Evolutionary conservation across 2,329 filamentous ascomycete species (phyloP).

Genomic region (Penicillium verrucosum): DNA sequence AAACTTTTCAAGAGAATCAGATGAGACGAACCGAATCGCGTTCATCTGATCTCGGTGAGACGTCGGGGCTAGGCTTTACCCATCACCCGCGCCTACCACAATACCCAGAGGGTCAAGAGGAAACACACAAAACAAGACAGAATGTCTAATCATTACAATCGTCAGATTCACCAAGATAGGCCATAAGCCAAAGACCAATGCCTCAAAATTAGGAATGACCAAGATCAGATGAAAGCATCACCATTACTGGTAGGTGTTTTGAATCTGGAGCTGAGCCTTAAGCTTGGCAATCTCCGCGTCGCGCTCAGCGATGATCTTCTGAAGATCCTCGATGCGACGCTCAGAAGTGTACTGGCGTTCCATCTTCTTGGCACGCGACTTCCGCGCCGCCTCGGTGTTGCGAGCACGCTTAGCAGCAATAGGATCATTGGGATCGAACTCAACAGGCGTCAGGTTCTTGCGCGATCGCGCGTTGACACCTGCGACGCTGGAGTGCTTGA

Average conservation of each 20-base stretch:
- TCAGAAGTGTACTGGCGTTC: conserved; percentile 72
- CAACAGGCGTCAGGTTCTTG: conserved; percentile 75
- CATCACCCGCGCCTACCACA: conserved; percentile 36
- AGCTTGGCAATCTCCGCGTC: conserved; percentile 21
- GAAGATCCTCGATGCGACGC: conserved; percentile 66
- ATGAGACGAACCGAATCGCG: conserved; percentile 16
- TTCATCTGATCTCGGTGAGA: conserved; percentile 26
- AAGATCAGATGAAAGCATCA: conserved; percentile 5
- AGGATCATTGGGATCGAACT: conserved; percentile 69
- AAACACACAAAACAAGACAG: background rate
- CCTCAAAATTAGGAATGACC: background rate
- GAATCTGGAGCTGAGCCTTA: conserved; percentile 24
- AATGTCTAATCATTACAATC: background rate
- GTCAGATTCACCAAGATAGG: background rate
- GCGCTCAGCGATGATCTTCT: conserved; percentile 44
- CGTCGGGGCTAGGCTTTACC: conserved; percentile 31
- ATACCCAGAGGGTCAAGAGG: conserved; percentile 21
- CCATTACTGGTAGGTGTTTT: conserved; percentile 20
- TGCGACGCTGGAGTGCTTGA: conserved; percentile 65
- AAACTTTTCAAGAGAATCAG: conserved; percentile 33
- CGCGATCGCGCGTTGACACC: conserved; percentile 72
- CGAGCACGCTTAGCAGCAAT: conserved; percentile 88
- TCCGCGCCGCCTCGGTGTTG: conserved; percentile 89
- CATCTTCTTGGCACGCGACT: conserved; percentile 84
- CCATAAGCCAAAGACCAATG: background rate